Base-by-base conservation (phyloP, 2,329 filamentous ascomycete genomes). In the Xylaria sp. region DNA sequence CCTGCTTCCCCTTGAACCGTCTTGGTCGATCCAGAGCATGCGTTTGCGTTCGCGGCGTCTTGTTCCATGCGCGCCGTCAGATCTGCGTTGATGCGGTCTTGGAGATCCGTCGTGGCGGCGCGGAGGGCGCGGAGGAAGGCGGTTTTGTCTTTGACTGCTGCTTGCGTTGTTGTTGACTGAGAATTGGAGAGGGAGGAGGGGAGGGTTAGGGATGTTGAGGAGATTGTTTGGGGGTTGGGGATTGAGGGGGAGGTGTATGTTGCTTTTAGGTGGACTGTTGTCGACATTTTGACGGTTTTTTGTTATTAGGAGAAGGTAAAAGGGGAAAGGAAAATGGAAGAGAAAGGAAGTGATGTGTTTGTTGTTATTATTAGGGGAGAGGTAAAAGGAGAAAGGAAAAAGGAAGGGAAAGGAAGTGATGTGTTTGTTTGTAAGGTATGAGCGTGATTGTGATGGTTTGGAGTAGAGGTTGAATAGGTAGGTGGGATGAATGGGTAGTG, bases 51-150 rank as follows among this genome's bases (percentile, higher is more conserved):
- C 80, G 81, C 18, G 84, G 84, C 34, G 34, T 94, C 92, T 70
- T 91, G 86, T 46, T 91, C 91, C 92, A 94, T 94, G 66, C 90
- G 88, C 62, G 83, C 78, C 5, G 92, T 94, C 68, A 95, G 84
- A 78, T 92, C 90, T 71, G 82, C 83, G 81, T 95, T 95, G 78
- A 94, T 83, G 60, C 85, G 82, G 66, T 85, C 85, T 78, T 94
- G 92, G n/a, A 91, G 81, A 9, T 84, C 78, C 1, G 81, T 78
- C 37, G 89, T 83, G n/a, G 88, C 87, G 13, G 81, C 75, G 56
- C 90, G 87, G 12, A 94, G 86, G 32, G 83, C 78, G 50, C 80
- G 76, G 34, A 94, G 87, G 79, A 90, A 92, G 9, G 82, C 79
- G 1, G 86, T 86, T 78, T 89, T 91, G 3, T 69, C 41, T 1